Base-by-base conservation (phyloP, 176 grass and related monocot species). In the Triticum turgidum region DNA sequence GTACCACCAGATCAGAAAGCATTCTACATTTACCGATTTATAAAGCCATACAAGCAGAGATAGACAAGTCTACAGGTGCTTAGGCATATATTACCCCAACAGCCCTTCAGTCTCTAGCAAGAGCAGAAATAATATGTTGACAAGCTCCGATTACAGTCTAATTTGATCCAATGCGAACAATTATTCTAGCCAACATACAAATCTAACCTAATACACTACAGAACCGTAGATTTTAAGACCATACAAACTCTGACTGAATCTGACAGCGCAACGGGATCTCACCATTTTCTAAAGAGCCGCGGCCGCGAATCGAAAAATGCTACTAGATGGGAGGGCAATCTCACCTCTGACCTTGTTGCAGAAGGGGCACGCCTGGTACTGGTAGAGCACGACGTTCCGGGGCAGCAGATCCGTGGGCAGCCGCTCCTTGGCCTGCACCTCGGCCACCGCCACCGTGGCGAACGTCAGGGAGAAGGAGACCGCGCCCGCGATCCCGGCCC, bases 311-410 rank as follows among this genome's bases (percentile, higher is more conserved):
- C 11, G 5, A 72, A n/a, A 65, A 73, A 59, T 59, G 54, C 52
- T 24, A 37, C 6, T 2, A 12, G 30, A 30, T 21, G 14, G 65
- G 14, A 76, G 63, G 6, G 11, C 3, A 11, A 79, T 18, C 80
- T 84, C 68, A 98, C 93, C 96, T 98, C 94, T 91, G 79, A 98
- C 96, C 90, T 98, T 98, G 81, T 98, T 98, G 82, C 96, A 98
- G 89, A 98, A 98, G 68, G 96, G 96, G 85, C 96, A 98, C 1
- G 91, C 96, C 86, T 98, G 89, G 77, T 98, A 98, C 81, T 98
- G 96, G 85, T 98, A 98, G n/a, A 98, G 83, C 56, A 98, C 91
- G 44, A 95, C 91, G 58, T 88, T 89, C 73, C 91, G 92, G 38
- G 91, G 93, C 33, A 98, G 29, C 30, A 90, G 88, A 85, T 95